Percentiles rank a stretch among this genome's conserved stretches.
phyloP scores from a whole-genome alignment of 2,329 filamentous ascomycete genomes.

The Fusarium liriodendri region DNA sequence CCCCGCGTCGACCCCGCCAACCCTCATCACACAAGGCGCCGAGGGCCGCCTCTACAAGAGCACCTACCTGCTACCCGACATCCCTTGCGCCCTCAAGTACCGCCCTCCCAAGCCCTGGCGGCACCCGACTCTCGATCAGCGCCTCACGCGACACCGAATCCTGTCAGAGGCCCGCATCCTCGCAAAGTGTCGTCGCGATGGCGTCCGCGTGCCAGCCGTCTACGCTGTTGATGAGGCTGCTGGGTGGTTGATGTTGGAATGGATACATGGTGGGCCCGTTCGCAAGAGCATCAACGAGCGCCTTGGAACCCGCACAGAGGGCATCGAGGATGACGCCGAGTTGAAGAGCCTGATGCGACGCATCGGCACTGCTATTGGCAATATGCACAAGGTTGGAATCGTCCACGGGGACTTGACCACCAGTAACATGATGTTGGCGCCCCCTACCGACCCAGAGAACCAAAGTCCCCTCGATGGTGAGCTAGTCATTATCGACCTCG shows the following conservation, averaged over 20 bases:
- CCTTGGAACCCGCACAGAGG: slow-evolving; percentile 62
- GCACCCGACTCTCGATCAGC: slow-evolving; percentile 87
- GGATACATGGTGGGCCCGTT: slow-evolving; percentile 80
- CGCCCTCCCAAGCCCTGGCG: slow-evolving; percentile 92
- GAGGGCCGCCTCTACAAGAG: slow-evolving; percentile 95
- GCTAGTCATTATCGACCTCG: slow-evolving; percentile 94
- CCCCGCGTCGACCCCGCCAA: slow-evolving; percentile 68
- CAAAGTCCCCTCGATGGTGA: slow-evolving; percentile 69
- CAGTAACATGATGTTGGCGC: slow-evolving; percentile 90
- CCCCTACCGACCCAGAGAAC: slow-evolving; percentile 37
- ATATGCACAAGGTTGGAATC: slow-evolving; percentile 84
- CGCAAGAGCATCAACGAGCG: slow-evolving; percentile 76
- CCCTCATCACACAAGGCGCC: slow-evolving; percentile 90
- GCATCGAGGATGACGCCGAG: slow-evolving; percentile 57
- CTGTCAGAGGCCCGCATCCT: slow-evolving; percentile 90
- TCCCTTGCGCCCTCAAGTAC: slow-evolving; percentile 87
- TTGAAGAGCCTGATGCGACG: slow-evolving; percentile 73
- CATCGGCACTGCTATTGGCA: slow-evolving; percentile 78
- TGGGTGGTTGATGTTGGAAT: slow-evolving; percentile 87
- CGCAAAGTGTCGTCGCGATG: slow-evolving; percentile 80
- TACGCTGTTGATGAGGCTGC: slow-evolving; percentile 73
- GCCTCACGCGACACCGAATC: slow-evolving; percentile 87
- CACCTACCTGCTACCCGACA: slow-evolving; percentile 75
- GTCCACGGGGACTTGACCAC: slow-evolving; percentile 97
- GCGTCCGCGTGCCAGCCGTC: slow-evolving; percentile 84